Conservation (phyloP, 495 filamentous ascomycete species). For the Aspergillus olivimuriae region DNA sequence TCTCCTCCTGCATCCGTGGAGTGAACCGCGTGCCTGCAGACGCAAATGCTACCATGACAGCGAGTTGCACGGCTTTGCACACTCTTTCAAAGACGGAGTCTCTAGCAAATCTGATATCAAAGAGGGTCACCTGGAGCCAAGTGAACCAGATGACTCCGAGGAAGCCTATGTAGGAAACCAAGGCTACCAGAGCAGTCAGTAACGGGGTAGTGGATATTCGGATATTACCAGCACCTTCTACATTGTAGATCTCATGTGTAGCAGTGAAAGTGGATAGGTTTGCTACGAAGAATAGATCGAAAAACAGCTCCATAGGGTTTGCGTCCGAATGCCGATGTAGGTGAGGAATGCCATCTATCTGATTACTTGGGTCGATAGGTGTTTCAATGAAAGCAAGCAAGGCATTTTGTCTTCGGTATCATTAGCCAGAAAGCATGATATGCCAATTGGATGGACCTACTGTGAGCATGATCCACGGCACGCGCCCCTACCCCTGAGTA, state of each 20-base stretch:
- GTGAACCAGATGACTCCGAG: conserved; percentile 66
- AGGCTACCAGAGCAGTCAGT: conserved; percentile 19
- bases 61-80: conserved; percentile 58
- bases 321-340: conserved; percentile 39
- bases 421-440: no score
- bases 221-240: conserved; percentile 24
- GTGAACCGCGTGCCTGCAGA: conserved; percentile 53
- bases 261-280: conserved; percentile 59
- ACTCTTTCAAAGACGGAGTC: conserved; percentile 61
- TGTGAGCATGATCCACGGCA: conserved; percentile 4
- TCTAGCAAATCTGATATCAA: conserved; percentile 61
- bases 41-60: conserved; percentile 58
- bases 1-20: conserved; percentile 36
- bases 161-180: conserved; percentile 54
- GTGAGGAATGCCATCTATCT: conserved; percentile 15
- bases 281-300: conserved; percentile 64
- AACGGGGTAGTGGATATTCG: not conserved
- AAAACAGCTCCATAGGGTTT: conserved; percentile 56
- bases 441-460: conserved; percentile 23
- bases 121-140: conserved; percentile 62
- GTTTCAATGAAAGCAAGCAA: conserved; percentile 29
- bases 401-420: conserved; percentile 5
- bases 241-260: conserved; percentile 47
- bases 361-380: conserved; percentile 27
- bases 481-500: conserved; percentile 9